These are phyloP conservation scores for Polyporus tsugae DNA, from an alignment of 1,284 basidiomycete genomes.

Conservation along the genomic window DNA sequence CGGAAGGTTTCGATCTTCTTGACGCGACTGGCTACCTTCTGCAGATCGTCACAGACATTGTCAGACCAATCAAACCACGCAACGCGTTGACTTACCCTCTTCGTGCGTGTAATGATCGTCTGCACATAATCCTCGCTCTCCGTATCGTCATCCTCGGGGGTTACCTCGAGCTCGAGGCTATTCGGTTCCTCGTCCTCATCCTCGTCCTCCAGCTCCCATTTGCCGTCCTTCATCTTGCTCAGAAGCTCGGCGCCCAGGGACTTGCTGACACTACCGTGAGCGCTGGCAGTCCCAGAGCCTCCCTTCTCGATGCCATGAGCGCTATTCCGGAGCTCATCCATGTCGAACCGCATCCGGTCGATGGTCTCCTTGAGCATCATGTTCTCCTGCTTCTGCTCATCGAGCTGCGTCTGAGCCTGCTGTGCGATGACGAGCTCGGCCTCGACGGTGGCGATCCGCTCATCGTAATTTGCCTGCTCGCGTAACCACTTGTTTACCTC, in stretches of 20 bases:
- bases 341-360: slow-evolving; percentile 88
- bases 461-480: slow-evolving; percentile 77
- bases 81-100: slow-evolving; percentile 58
- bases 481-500: slow-evolving; percentile 67
- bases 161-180: slow-evolving; percentile 35
- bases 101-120: slow-evolving; percentile 83
- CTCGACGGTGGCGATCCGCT: slow-evolving; percentile 70
- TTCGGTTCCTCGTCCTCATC: slow-evolving; percentile 43
- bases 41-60: slow-evolving; percentile 21
- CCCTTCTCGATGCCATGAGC: slow-evolving; percentile 46
- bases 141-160: slow-evolving; percentile 56
- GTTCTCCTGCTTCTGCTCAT: slow-evolving; percentile 93
- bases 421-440: slow-evolving; percentile 72
- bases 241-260: slow-evolving; percentile 84
- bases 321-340: slow-evolving; percentile 84
- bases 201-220: slow-evolving; percentile 55
- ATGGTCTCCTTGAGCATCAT: slow-evolving; percentile 92
- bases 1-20: slow-evolving; percentile 58
- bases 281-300: slow-evolving; percentile 50
- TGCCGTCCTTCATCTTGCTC: slow-evolving; percentile 63
- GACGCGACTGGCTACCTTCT: slow-evolving; percentile 73
- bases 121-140: slow-evolving; percentile 81
- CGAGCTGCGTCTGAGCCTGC: slow-evolving; percentile 74
- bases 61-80: slow-evolving; percentile 13
- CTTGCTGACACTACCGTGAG: slow-evolving; percentile 73